Base-by-base conservation (phyloP, 805 yeast genomes). In the Danielia oregonensis region DNA sequence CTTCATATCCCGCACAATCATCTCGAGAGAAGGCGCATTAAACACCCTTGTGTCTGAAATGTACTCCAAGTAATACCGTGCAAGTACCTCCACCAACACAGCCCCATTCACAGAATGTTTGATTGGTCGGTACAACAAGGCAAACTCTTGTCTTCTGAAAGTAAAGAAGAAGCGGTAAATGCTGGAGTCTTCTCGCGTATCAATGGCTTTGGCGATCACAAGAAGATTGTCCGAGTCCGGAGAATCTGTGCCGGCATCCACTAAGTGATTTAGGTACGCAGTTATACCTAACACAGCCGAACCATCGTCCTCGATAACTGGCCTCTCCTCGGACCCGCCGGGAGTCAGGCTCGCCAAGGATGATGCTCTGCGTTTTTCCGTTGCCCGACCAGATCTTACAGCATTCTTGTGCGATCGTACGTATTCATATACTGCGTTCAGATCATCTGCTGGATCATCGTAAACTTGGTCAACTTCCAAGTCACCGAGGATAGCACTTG, bases 31-130 rank as follows among this genome's bases (percentile, higher is more conserved):
- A 3, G 34, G 34, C 4, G 34, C 24, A 10, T 24, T 25, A 18
- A 31, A 31, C 4, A 17, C 4, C 16, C 29, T 23, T 6, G 25
- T 14, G 6, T 25, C 24, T 6, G 34, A 29, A 3, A 9, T 16
- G 13, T 17, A 31, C 34, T 31, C 34, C 10, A 24, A n/a, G 29
- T 31, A 31, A 29, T 31, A 31, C 24, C 10, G 17, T n/a, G 29
- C 7, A 7, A 31, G 14, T 13, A 25, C 34, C 5, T 25, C 19
- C 10, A 25, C 24, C 17, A 23, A 5, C 12, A 24, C 17, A 7
- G 11, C 15, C 7, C 33, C 33, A n/a, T 28, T 28, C 11, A 18
- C 24, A 4, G 15, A n/a, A 13, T 18, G 6, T 12, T 15, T 21
- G 9, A 30, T 17, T 10, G 34, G 34, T 5, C 22, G 16, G 29